These are phyloP conservation scores for Teratosphaeria zuluensis DNA, from an alignment of 2,329 filamentous ascomycete species.

Conservation along the genomic window DNA sequence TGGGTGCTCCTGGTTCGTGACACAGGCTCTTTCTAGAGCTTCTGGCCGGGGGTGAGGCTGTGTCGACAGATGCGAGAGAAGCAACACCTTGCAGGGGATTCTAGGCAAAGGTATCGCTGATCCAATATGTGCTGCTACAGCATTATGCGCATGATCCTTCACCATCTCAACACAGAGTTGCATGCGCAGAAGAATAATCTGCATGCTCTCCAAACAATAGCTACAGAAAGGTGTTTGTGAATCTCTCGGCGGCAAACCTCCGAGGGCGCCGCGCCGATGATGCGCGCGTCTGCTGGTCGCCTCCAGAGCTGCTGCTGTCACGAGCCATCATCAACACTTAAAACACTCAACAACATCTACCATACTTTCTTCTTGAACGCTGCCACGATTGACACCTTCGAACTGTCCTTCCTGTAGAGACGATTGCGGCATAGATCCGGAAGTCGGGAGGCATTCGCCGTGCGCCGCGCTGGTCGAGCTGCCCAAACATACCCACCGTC, in stretches of 20 bases:
- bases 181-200: no score
- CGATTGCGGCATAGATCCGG: background rate
- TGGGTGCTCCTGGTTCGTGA: no score
- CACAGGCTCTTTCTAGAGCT: background rate
- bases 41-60: background rate
- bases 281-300: slow-evolving; percentile 1
- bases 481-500: background rate
- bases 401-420: background rate
- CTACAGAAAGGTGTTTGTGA: no score
- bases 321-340: background rate
- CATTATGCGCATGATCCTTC: no score
- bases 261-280: background rate
- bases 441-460: background rate
- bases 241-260: background rate
- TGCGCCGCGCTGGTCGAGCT: background rate
- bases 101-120: no score
- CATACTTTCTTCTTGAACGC: background rate
- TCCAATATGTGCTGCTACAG: no score
- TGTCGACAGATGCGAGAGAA: background rate
- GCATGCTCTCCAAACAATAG: no score
- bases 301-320: background rate
- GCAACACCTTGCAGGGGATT: background rate
- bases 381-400: background rate
- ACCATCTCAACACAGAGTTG: no score
- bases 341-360: background rate